Conservation (phyloP, 139 green algal species). For the Ettlia oleoabundans region DNA sequence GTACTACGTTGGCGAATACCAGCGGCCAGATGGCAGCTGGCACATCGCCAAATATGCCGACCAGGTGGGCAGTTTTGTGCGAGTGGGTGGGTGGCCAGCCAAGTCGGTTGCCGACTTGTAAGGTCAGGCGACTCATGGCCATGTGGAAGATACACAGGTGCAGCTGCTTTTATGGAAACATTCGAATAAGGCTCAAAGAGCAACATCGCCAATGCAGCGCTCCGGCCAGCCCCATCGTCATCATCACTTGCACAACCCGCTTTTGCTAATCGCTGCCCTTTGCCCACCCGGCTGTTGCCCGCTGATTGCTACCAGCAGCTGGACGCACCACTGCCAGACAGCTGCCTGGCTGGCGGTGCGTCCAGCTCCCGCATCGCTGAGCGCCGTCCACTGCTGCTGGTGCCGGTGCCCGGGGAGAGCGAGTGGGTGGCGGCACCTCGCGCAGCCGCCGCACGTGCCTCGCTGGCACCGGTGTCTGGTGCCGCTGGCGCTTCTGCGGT, state of each 20-base stretch:
- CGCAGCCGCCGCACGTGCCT: conserved; percentile 8
- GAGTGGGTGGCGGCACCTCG: conserved; percentile 44
- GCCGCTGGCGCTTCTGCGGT: not conserved
- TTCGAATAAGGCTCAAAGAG: too few relatives aligned
- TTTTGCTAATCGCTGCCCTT: not conserved
- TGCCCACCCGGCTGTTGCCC: too few relatives aligned
- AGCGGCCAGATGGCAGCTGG: conserved; percentile 38
- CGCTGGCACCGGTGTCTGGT: not conserved
- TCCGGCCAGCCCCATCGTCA: too few relatives aligned
- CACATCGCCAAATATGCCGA: conserved; percentile 60
- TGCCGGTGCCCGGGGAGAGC: conserved; percentile 50
- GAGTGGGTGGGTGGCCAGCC: too few relatives aligned
- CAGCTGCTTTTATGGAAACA: too few relatives aligned
- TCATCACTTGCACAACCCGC: not conserved
- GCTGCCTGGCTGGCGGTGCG: not conserved
- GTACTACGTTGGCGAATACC: conserved; percentile 67
- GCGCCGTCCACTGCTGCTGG: conserved; percentile 35
- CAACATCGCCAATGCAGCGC: too few relatives aligned
- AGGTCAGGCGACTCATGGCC: too few relatives aligned
- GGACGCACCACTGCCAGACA: not conserved
- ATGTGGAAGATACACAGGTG: too few relatives aligned
- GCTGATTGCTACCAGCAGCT: conserved; percentile 17
- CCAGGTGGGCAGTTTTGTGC: too few relatives aligned
- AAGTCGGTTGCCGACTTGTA: too few relatives aligned
- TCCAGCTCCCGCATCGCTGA: conserved; percentile 37